phyloP scores from a whole-genome alignment of 2,329 filamentous ascomycete species.

The Podosphaera fusca region DNA sequence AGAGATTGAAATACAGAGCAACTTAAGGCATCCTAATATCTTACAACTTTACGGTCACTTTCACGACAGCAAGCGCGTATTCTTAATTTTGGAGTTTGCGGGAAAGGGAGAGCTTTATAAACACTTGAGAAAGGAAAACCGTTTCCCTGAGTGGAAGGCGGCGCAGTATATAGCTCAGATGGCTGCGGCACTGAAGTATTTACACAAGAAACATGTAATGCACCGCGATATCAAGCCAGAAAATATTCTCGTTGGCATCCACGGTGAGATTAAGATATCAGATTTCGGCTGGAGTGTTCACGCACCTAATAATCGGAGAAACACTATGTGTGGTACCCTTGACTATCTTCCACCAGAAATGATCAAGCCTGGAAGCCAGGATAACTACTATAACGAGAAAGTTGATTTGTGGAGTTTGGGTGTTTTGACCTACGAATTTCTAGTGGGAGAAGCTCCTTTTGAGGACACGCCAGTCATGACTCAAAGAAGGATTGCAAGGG shows the following conservation, averaged over 20 bases:
- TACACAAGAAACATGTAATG: constrained; percentile 94
- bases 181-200: constrained; percentile 66
- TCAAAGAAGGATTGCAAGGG: constrained; percentile 64
- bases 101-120: constrained; percentile 54
- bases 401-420: constrained; percentile 92
- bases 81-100: constrained; percentile 50
- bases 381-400: constrained; percentile 86
- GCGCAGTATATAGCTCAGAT: constrained; percentile 55
- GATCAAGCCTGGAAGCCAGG: constrained; percentile 57
- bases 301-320: constrained; percentile 76
- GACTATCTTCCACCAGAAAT: constrained; percentile 98
- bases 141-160: constrained; percentile 49
- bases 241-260: constrained; percentile 87
- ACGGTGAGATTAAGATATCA: constrained; percentile 95
- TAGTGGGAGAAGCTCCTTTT: constrained; percentile 89
- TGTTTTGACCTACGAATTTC: constrained; percentile 85
- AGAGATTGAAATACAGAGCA: constrained; percentile 54
- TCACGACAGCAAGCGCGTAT: constrained; percentile 50
- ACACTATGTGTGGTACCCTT: constrained; percentile 91
- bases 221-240: constrained; percentile 95
- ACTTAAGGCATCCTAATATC: constrained; percentile 49
- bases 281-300: constrained; percentile 98
- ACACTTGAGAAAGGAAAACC: constrained; percentile 42
- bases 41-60: constrained; percentile 49
- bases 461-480: constrained; percentile 93